A percentile compares a stretch with the other conserved stretches of the same genome.
These are phyloP conservation scores for Microsporum audouinii DNA, from an alignment of 2,329 filamentous ascomycete genomes.

Conservation along the genomic window DNA sequence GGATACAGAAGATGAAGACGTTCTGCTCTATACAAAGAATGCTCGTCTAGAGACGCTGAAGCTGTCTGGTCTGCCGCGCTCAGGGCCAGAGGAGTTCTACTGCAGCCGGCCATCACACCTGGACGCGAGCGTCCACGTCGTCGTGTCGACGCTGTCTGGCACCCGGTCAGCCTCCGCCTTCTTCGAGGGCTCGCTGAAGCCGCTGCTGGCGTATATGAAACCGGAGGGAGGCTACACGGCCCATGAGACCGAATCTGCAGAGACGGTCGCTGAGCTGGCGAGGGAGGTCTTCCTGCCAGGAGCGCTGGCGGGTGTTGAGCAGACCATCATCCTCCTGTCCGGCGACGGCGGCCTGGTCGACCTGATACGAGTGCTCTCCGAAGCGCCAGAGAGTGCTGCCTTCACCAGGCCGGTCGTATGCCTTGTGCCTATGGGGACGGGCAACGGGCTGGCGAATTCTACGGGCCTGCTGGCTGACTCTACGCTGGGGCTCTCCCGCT, in stretches of 20 bases:
- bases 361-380: conserved; percentile 56
- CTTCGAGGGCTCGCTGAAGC: conserved; percentile 45
- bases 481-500: conserved; percentile 41
- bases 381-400: conserved; percentile 12
- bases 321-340: conserved; percentile 65
- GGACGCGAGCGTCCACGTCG: conserved; percentile 38
- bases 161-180: conserved; percentile 46
- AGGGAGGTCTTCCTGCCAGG: conserved; percentile 36
- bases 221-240: conserved; percentile 40
- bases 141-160: conserved; percentile 59
- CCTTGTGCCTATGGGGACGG: conserved; percentile 43
- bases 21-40: neutral
- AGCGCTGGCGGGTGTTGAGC: conserved; percentile 38
- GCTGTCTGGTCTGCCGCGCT: neutral
- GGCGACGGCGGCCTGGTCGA: conserved; percentile 84
- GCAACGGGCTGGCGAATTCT: conserved; percentile 37
- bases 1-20: neutral
- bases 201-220: conserved; percentile 42
- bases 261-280: conserved; percentile 56
- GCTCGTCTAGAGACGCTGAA: neutral
- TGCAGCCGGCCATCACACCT: neutral
- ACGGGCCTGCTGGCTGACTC: conserved; percentile 22
- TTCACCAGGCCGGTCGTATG: conserved; percentile 45
- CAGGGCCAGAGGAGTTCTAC: neutral
- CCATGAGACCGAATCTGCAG: conserved; percentile 51